Evolutionary conservation across 106 monocot species (phyloP).

Genomic region (Gastrodia elata): DNA sequence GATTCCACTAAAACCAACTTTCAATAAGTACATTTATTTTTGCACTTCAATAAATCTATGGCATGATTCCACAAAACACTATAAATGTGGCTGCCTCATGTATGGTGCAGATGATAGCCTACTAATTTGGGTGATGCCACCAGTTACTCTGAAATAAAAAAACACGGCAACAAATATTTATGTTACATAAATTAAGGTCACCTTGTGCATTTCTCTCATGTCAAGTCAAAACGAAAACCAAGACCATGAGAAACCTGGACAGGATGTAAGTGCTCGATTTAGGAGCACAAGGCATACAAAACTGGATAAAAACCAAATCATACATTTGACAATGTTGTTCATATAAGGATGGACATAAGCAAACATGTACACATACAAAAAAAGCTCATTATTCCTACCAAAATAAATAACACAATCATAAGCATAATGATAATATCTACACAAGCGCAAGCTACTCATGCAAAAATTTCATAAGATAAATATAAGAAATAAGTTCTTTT

Average conservation of each 20-base stretch:
- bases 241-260: neutral
- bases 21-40: neutral
- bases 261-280: neutral
- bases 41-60: neutral
- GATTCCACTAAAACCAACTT: neutral
- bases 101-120: neutral
- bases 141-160: neutral
- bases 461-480: neutral
- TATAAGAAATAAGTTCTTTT: neutral
- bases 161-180: neutral
- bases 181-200: neutral
- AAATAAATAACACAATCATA: neutral
- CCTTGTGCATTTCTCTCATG: neutral
- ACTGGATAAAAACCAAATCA: neutral
- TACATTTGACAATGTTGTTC: neutral
- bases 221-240: neutral
- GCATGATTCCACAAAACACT: neutral
- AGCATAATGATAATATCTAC: neutral
- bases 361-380: neutral
- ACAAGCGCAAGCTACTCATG: neutral
- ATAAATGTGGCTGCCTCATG: neutral
- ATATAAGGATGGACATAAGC: neutral
- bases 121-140: too few species aligned
- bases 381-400: neutral
- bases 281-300: neutral